Evolutionary conservation across 169 alveolate genomes (phyloP), one percentile per base, ranked within the genome.

Genomic region (Miamiensis avidus): DNA sequence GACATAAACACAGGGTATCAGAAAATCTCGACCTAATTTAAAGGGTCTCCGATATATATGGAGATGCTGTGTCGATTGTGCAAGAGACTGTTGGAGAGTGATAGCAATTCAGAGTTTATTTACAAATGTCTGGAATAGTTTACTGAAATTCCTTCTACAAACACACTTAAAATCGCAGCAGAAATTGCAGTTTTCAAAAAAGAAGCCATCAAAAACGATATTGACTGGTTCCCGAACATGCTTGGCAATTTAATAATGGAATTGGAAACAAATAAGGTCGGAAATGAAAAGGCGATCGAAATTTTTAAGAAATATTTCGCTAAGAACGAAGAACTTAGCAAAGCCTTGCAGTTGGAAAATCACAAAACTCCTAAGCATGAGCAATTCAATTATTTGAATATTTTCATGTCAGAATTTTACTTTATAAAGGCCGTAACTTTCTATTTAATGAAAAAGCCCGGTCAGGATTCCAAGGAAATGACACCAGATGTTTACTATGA

Each of bases 41-140:
- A 49, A 49, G 69, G 69, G 69, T 76, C 85, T 86, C 92, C 94
- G 0, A 85, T 79, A 29, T 89, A 87, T 82, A 29, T 89, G 34
- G 96, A 92, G 82, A 89, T 89, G 34, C 65, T 86, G 30, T 89
- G 94, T 65, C 89, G 88, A 88, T 86, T 90, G 20, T 65, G 88
- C 27, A 76, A 91, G 31, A 85, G 96, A 76, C 76, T 91, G 74
- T 78, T 92, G 85, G 91, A 92, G 31, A 72, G 84, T 30, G 89
- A 89, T 11, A 30, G 65, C 11, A 74, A 81, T 16, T 33, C 74
- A 49, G 69, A 49, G 4, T 49, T 49, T 49, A 49, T 20, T 49
- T 49, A 49, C 69, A 4, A 49, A 49, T 49, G 69, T 49, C 20
- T 49, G 20, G 69, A 49, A 49, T 49, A 49, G 20, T 49, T 49